Evolutionary conservation across 371 early-diverging fungal genomes (phyloP), one percentile per base, ranked within the genome.

Genomic region (Enteropsectra breve): DNA sequence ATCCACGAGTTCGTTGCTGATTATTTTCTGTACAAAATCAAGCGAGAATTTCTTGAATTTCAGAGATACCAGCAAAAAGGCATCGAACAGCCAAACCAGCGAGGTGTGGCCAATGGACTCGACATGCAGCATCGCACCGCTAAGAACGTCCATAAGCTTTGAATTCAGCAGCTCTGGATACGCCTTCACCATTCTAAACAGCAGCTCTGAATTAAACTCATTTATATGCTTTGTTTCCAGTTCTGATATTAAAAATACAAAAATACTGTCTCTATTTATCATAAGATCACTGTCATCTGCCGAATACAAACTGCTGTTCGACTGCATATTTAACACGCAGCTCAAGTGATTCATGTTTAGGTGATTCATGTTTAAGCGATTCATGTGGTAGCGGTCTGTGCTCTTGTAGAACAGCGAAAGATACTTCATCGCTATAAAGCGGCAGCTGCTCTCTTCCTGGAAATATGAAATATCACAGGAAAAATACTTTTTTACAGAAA

Each of bases 161-260:
- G 54, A 32, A 4, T 15, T 57, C 5, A 63, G 45, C 6, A 47
- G 30, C 4, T 33, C 47, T 30, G 28, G 15, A 45, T 48, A 6
- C 4, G 33, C 29, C 28, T 53, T 56, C 24, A 63, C 33, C n/a
- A 65, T 55, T 45, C 40, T 57, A 26, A 52, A 43, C 6, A 70
- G 2, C 32, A 70, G 23, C 21, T 38, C n/a, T 24, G 34, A 50
- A 21, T 58, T 53, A 40, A 49, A 63, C 47, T 70, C 68, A 50
- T 70, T 64, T 30, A 52, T 11, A 32, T 24, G 15, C 43, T 43
- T 15, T 21, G 15, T 21, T 15, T 15, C 43, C 43, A 43, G 15
- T 21, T 43, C 43, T 21, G 43, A 15, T 15, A 43, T 15, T n/a
- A n/a, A n/a, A n/a, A n/a, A n/a, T n/a, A n/a, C n/a, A n/a, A n/a